Evolutionary conservation across 306 rosid genomes (phyloP).

Genomic region (Rosa persica): DNA sequence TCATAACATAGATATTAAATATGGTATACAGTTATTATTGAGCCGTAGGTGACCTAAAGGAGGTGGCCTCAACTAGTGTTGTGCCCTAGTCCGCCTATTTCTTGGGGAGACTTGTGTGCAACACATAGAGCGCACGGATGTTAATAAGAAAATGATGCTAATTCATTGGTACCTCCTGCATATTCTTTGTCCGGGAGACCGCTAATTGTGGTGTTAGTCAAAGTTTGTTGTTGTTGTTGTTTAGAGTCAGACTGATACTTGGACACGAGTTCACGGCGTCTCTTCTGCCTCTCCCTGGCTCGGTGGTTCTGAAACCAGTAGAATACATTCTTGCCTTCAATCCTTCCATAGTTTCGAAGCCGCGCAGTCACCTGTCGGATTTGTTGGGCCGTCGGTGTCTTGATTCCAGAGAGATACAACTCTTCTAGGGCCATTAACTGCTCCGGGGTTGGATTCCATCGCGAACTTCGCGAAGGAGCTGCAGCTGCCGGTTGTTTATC

Average conservation of each 20-base stretch:
- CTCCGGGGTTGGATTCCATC: slow-evolving; percentile 76
- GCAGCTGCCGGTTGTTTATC: not conserved
- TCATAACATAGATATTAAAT: not conserved
- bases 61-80: not conserved
- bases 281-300: slow-evolving; percentile 71
- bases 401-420: slow-evolving; percentile 52
- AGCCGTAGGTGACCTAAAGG: not conserved
- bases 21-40: not conserved
- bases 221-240: not conserved
- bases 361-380: slow-evolving; percentile 60
- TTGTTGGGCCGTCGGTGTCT: slow-evolving; percentile 66
- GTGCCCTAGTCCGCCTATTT: not conserved
- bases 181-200: not conserved
- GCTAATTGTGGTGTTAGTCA: not conserved
- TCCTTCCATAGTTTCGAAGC: slow-evolving; percentile 61
- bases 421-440: slow-evolving; percentile 60
- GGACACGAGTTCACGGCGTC: slow-evolving; percentile 42
- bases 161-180: not conserved
- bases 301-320: slow-evolving; percentile 87
- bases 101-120: not conserved
- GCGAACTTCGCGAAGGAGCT: slow-evolving; percentile 34
- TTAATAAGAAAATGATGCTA: not conserved
- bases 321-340: slow-evolving; percentile 76
- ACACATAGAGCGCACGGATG: not conserved
- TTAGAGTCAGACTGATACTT: not conserved